These are phyloP conservation scores for Exserohilum rostratum DNA, from an alignment of 2,329 filamentous ascomycete species.

Conservation along the genomic window DNA sequence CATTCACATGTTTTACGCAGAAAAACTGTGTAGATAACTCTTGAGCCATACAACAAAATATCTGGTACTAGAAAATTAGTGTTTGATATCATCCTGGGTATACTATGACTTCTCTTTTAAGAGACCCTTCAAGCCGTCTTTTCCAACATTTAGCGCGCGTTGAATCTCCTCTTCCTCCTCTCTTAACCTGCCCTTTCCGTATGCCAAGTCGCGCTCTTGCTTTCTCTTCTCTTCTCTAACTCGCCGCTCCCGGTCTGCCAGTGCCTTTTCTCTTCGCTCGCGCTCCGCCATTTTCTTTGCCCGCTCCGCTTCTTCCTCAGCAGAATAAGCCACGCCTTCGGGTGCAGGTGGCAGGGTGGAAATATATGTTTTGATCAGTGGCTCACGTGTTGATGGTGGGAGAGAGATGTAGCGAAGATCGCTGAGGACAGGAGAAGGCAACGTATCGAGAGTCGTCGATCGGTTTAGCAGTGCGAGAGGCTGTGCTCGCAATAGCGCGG, in stretches of 20 bases:
- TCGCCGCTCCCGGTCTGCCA: constrained; percentile 67
- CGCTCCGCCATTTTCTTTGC: constrained; percentile 46
- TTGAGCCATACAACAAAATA: no score
- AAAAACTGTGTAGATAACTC: no score
- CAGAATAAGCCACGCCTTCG: constrained; percentile 47
- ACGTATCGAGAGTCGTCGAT: constrained; percentile 59
- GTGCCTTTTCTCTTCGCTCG: constrained; percentile 65
- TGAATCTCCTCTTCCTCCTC: constrained; percentile 73
- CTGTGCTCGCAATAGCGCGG: constrained; percentile 66
- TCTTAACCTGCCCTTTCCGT: constrained; percentile 65
- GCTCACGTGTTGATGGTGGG: constrained; percentile 65
- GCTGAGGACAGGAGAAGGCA: constrained; percentile 67
- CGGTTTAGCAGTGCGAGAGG: constrained; percentile 66
- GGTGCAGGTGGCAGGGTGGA: constrained; percentile 67
- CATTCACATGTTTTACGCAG: no score
- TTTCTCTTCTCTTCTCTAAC: constrained; percentile 69
- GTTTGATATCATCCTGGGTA: constrained; percentile 5
- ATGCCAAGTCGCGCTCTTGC: constrained; percentile 64
- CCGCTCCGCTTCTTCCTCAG: constrained; percentile 60
- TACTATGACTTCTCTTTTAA: constrained; percentile 43
- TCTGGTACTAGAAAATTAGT: no score
- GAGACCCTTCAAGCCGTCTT: constrained; percentile 69
- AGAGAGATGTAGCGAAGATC: constrained; percentile 75
- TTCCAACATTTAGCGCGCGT: constrained; percentile 71
- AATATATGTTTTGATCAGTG: constrained; percentile 70